Conservation (phyloP, 1,139 yeast genomes). For the Lodderomyces orthopsilosis region DNA sequence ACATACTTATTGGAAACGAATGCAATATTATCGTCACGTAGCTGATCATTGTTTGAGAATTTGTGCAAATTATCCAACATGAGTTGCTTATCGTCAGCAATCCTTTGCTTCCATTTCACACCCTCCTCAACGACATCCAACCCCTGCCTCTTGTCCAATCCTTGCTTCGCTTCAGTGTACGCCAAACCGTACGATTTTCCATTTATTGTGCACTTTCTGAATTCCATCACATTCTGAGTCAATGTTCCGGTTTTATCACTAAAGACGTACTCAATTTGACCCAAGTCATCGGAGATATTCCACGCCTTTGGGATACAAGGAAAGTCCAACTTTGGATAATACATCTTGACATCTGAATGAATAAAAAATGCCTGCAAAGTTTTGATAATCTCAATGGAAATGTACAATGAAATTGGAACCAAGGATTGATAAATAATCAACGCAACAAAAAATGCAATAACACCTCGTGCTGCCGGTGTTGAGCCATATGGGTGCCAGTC, state of each 20-base stretch:
- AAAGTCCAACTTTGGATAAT: constrained; percentile 78
- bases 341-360: constrained; percentile 83
- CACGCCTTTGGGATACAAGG: constrained; percentile 97
- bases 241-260: constrained; percentile 97
- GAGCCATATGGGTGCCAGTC: constrained; percentile 53
- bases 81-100: constrained; percentile 56
- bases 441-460: constrained; percentile 83
- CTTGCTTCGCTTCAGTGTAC: constrained; percentile 93
- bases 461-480: constrained; percentile 74
- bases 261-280: constrained; percentile 93
- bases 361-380: constrained; percentile 93
- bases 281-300: constrained; percentile 96
- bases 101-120: constrained; percentile 58
- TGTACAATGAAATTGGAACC: constrained; percentile 93
- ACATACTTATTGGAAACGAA: constrained; percentile 69
- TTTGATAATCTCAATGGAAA: constrained; percentile 91
- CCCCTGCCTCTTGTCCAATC: constrained; percentile 85
- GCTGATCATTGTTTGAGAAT: constrained; percentile 53
- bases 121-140: constrained; percentile 70
- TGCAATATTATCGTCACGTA: constrained; percentile 65
- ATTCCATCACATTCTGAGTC: constrained; percentile 96
- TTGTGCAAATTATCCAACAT: constrained; percentile 61
- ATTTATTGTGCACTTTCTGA: constrained; percentile 84
- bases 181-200: constrained; percentile 92
- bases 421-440: constrained; percentile 85